Base-by-base conservation (phyloP, 352 stramenopile species). In the Hyaloperonospora brassicae region DNA sequence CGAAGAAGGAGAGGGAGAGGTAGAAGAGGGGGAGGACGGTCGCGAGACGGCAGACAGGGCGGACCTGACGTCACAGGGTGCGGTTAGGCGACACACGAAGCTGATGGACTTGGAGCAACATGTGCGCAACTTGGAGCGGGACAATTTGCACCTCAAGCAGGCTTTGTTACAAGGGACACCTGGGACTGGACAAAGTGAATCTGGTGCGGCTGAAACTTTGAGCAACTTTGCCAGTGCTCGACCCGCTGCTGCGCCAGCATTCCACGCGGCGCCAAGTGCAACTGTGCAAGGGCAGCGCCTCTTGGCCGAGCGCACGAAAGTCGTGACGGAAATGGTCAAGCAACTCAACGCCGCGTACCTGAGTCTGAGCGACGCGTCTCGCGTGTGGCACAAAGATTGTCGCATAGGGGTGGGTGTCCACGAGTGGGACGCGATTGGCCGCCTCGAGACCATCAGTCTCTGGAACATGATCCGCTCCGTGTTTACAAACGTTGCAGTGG, bases 391-490 rank as follows among this genome's bases (percentile, higher is more conserved):
- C 54, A 59, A 82, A 35, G 59, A 90, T 57, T 90, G 79, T 48
- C 77, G 78, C 23, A 78, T 90, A 21, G 73, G 79, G 44, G 73
- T 88, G 1, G 79, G 79, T 13, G 78, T 90, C 42, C 77, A 77
- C n/a, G 79, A 89, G 58, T 89, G 79, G 79, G 78, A 89, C 56
- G 76, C 79, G 17, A 79, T 82, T 46, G 79, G 79, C 7, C 75
- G 68, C 11, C 51, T 87, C 6, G 50, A 88, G 68, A 83, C 76
- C 10, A 90, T 90, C 61, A 84, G 70, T 59, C 67, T 90, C 13
- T 90, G 79, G 79, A 86, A 83, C 49, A 76, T 89, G 68, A 87
- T 89, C 56, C 79, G 79, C 57, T 90, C 73, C 1, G 71, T 90
- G 35, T 88, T 90, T 55, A 73, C 74, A 22, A 87, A 63, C 47